Conservation (phyloP, 2,329 filamentous ascomycete genomes). For the Seiridium cupressi region DNA sequence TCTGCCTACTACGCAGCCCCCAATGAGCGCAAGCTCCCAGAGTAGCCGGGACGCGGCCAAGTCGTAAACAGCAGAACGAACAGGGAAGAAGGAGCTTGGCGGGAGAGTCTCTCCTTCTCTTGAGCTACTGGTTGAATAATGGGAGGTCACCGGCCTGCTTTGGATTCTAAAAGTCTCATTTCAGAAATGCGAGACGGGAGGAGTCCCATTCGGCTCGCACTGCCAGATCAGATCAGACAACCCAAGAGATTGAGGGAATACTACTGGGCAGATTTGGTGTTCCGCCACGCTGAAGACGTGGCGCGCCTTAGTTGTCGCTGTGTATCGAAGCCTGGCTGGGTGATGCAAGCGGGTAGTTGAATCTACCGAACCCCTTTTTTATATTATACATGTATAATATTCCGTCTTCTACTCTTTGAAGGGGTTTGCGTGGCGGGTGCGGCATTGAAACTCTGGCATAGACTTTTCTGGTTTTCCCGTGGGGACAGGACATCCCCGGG, state of each 20-base stretch:
- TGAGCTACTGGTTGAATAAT: too few relatives aligned
- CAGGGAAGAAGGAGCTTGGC: neutral
- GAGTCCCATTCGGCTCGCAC: too few relatives aligned
- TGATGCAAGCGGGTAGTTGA: neutral
- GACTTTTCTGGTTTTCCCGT: neutral
- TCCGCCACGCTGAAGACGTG: too few relatives aligned
- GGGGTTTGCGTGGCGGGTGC: neutral
- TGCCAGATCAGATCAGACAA: too few relatives aligned
- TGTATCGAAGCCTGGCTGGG: neutral
- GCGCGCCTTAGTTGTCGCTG: neutral
- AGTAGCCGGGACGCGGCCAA: constrained; percentile 86
- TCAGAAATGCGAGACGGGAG: neutral
- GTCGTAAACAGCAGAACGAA: constrained; percentile 39
- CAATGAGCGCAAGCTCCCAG: constrained; percentile 86
- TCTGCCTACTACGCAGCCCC: constrained; percentile 65
- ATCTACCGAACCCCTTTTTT: neutral
- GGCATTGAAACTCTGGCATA: neutral
- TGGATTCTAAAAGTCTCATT: neutral
- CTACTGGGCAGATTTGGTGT: too few relatives aligned
- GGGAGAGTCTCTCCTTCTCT: neutral
- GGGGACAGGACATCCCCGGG: neutral
- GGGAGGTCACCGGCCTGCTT: neutral
- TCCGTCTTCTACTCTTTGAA: neutral
- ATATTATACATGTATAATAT: constrained; percentile 1
- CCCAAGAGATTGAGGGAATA: too few relatives aligned